Percentiles rank a stretch among this genome's conserved stretches.
These are phyloP conservation scores for Globisporangium megalacanthum DNA, from an alignment of 352 stramenopile genomes.

Conservation along the genomic window DNA sequence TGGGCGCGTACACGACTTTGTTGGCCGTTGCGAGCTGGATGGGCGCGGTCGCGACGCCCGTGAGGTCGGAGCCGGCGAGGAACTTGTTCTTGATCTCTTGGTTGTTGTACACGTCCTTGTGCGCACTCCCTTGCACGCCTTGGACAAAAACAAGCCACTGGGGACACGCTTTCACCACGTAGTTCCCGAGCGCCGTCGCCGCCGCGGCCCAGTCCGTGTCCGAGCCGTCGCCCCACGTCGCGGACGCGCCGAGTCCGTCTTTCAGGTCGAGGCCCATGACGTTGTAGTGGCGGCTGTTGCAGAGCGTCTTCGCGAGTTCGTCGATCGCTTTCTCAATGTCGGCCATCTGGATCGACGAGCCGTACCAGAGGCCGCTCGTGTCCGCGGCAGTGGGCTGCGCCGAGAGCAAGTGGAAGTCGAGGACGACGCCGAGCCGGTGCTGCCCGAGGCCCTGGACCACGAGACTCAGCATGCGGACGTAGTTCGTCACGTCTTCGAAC, in stretches of 20 bases:
- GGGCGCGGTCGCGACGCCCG: constrained; percentile 29
- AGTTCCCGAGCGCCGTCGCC: constrained; percentile 59
- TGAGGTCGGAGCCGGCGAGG: constrained; percentile 60
- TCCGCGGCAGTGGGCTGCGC: constrained; percentile 26
- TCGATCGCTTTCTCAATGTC: constrained; percentile 81
- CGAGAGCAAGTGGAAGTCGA: constrained; percentile 77
- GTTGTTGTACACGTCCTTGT: constrained; percentile 57
- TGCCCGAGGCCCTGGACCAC: constrained; percentile 65
- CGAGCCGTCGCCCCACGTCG: constrained; percentile 70
- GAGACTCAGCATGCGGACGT: constrained; percentile 58
- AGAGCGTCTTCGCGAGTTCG: constrained; percentile 61
- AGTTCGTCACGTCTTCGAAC: constrained; percentile 46
- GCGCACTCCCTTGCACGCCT: constrained; percentile 58
- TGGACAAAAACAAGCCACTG: constrained; percentile 78
- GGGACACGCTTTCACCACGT: constrained; percentile 59
- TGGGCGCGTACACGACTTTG: constrained; percentile 81
- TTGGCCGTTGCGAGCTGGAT: constrained; percentile 54
- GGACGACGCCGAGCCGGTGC: constrained; percentile 71
- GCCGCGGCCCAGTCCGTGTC: constrained; percentile 73
- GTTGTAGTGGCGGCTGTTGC: constrained; percentile 80
- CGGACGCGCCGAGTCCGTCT: constrained; percentile 49
- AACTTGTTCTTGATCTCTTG: constrained; percentile 64
- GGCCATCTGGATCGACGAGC: constrained; percentile 57
- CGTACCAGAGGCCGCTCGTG: constrained; percentile 60
- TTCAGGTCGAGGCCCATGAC: constrained; percentile 85